phyloP scores from a whole-genome alignment of 1,284 basidiomycete genomes.

The Leccinum fallax region DNA sequence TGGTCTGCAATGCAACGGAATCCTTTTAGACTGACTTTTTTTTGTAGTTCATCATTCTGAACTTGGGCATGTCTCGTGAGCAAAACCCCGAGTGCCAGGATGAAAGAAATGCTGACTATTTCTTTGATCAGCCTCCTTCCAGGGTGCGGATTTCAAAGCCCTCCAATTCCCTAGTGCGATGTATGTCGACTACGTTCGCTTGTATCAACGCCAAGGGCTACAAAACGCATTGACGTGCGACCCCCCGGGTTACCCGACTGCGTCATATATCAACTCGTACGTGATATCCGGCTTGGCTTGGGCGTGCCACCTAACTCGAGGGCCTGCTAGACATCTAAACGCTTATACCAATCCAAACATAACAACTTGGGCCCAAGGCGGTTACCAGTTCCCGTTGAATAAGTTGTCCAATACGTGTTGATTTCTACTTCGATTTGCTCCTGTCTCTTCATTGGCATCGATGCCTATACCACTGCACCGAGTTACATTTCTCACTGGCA shows the following conservation, averaged over 20 bases:
- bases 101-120: conserved; percentile 8
- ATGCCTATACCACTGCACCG: conserved; percentile 22
- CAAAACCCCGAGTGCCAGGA: conserved; percentile 10
- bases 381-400: conserved; percentile 71
- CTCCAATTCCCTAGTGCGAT: conserved; percentile 69
- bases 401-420: conserved; percentile 55
- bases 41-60: conserved; percentile 69
- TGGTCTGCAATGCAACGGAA: not conserved
- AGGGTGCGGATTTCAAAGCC: conserved; percentile 65
- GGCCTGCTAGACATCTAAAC: conserved; percentile 55
- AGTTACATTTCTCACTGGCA: conserved; percentile 18
- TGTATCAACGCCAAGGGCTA: conserved; percentile 70
- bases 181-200: conserved; percentile 77
- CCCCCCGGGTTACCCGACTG: conserved; percentile 63
- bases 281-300: conserved; percentile 19
- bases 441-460: conserved; percentile 10
- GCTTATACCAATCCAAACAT: conserved; percentile 74
- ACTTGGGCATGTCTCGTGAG: conserved; percentile 69
- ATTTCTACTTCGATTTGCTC: conserved; percentile 14
- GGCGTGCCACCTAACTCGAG: not conserved
- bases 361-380: conserved; percentile 73
- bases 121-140: conserved; percentile 53
- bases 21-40: conserved; percentile 7
- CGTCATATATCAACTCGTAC: conserved; percentile 58
- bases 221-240: conserved; percentile 62